Evolutionary conservation across 768 basidiomycete species (phyloP).

Genomic region (Russula emetica): DNA sequence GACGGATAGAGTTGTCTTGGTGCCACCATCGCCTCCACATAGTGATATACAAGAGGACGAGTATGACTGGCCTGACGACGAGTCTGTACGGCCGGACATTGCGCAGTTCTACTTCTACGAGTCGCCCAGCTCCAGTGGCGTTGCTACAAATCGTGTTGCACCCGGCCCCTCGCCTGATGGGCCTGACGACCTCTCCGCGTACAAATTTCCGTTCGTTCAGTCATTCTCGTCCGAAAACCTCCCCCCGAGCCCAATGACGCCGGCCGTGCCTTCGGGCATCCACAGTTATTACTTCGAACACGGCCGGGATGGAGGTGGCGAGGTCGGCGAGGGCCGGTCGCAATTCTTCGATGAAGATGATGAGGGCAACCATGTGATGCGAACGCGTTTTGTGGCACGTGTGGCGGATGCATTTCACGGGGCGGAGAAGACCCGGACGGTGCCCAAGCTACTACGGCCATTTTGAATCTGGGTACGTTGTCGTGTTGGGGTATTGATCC

Average conservation of each 20-base stretch:
- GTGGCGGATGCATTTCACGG: conserved; percentile 17
- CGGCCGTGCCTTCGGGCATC: not conserved
- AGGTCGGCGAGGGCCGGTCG: not conserved
- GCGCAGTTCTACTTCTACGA: conserved; percentile 24
- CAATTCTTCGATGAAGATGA: conserved; percentile 22
- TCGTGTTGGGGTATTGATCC: too few relatives aligned
- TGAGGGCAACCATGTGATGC: conserved; percentile 15
- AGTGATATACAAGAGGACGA: conserved; percentile 1
- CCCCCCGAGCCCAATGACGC: not conserved
- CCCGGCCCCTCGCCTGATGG: conserved; percentile 2
- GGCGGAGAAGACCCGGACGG: conserved; percentile 8
- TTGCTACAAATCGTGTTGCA: too few relatives aligned
- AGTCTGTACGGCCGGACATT: conserved; percentile 21
- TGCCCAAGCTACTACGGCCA: conserved; percentile 23
- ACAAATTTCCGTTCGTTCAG: conserved; percentile 2
- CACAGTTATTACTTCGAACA: conserved; percentile 10
- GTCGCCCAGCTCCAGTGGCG: not conserved
- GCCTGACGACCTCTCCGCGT: conserved; percentile 22
- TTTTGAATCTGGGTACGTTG: not conserved
- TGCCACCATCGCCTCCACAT: not conserved
- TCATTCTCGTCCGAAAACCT: not conserved
- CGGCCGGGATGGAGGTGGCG: not conserved
- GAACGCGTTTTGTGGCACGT: conserved; percentile 15
- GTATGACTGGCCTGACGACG: conserved; percentile 18
- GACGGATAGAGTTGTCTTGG: not conserved